Base-by-base conservation (phyloP, 2,329 filamentous ascomycete species). In the Celoporthe dispersa region DNA sequence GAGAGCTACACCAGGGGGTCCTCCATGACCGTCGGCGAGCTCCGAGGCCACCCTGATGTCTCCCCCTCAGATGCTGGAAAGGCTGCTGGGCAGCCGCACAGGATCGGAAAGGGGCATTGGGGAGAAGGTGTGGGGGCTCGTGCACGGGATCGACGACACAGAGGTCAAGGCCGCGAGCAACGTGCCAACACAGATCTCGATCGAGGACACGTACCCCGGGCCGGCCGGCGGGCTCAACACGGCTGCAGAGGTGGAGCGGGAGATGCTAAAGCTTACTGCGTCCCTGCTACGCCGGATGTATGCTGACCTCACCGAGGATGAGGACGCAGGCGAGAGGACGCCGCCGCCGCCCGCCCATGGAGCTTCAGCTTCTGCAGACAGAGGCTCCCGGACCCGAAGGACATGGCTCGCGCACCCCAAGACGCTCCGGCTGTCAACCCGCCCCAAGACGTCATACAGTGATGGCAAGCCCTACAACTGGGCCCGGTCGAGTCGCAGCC, bases 101-200 rank as follows among this genome's bases (percentile, higher is more conserved):
- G 93, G 93, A 7, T 85, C 88, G 2, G 89, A 92, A 70, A 88
- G 87, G 74, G 92, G 91, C 37, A 89, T 94, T 66, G 93, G 94
- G 0, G 78, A 82, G 44, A 91, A 89, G 74, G 82, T 94, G 3
- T 98, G 94, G 94, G 84, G 83, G 25, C 83, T 97, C 8, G 81
- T 98, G 2, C 91, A 98, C 78, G 95, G 94, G 7, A 84, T 94
- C 37, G 95, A 98, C 78, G 82, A 89, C 66, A 85, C 87, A 0
- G 90, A 93, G 70, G 94, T 98, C 25, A 89, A 90, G 64, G 85
- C 90, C 72, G 91, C 90, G 1, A 88, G 88, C 74, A 87, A 90
- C 60, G 80, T 97, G 1, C 95, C 95, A 0, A 90, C 89, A 1
- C 94, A 98, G 79, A 97, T 98, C 77, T 96, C 93, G 79, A 96